Evolutionary conservation across 164 flowering plant species (phyloP), one percentile per base, ranked within the genome.

Genomic region (Cinnamomum chago): DNA sequence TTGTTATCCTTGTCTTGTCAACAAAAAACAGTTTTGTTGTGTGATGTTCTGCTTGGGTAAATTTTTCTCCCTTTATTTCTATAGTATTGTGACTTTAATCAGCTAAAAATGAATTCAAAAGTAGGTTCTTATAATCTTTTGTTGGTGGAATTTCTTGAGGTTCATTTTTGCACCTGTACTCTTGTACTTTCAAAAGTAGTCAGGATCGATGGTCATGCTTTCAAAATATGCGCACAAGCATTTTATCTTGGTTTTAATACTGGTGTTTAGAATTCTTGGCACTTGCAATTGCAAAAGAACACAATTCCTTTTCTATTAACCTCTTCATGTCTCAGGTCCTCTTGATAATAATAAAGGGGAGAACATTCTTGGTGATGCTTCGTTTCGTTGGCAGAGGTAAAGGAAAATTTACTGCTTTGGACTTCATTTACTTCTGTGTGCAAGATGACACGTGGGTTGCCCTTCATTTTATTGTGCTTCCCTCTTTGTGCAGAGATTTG

Each of bases 361-460:
- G 72, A 83, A 79, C 11, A 70, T 95, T 68, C 75, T 79, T 9
- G 93, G 92, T 73, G 86, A 90, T 84, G 99, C 98, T 30, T 70
- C 83, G 47, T 93, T 95, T 79, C 92, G 98, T 67, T 95, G 98
- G 99, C 99, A 92, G 84, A 88, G 95, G 98, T 93, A 76, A 18
- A 35, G 22, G 22, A 65, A 23, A 28, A 25, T 60, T 20, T 66
- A 40, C 24, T 66, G 30, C 40, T 27, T 66, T 2, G 9, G 15
- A 40, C 47, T 40, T 5, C 40, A 17, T 50, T 65, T 76, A 14
- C 62, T 60, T 14, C 10, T 68, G 14, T 40, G 20, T 20, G 60
- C 25, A 24, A 3, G 27, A 25, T 50, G 22, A 1, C 3, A 17
- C 14, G 55, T 40, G 5, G 15, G n/a, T 60, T 70, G 28, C 5